A percentile compares a stretch with the other conserved stretches of the same genome.
These are phyloP conservation scores for Zygosaccharomyces bisporus DNA, from an alignment of 805 yeast species.

Conservation along the genomic window DNA sequence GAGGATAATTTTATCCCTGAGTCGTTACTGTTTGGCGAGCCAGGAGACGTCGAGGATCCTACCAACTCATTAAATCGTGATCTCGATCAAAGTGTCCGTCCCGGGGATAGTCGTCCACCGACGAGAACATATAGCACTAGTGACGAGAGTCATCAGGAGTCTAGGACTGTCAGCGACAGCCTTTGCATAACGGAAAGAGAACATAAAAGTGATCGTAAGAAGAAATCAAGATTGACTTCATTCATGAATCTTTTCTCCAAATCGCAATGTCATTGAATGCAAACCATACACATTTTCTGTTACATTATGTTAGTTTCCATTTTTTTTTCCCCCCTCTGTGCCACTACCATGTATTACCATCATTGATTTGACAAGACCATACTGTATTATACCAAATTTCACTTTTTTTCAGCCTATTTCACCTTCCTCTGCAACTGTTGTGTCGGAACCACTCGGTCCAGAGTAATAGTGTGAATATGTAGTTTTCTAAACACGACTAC, in stretches of 20 bases:
- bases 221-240: conserved; percentile 23
- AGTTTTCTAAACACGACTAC: not conserved
- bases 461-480: not conserved
- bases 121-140: conserved; percentile 1
- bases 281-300: not conserved
- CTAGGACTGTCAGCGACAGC: conserved; percentile 29
- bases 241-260: conserved; percentile 19
- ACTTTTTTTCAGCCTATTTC: not conserved
- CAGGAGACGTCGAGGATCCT: conserved; percentile 35
- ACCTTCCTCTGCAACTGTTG: conserved; percentile 1
- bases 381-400: conserved; percentile 4
- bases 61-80: conserved; percentile 11
- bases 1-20: conserved; percentile 4
- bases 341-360: not conserved
- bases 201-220: conserved; percentile 16
- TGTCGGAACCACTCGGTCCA: conserved; percentile 1
- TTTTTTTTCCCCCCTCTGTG: not conserved
- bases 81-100: not conserved
- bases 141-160: conserved; percentile 12
- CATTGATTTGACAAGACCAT: not conserved
- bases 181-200: conserved; percentile 13
- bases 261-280: conserved; percentile 4
- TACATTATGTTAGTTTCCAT: not conserved
- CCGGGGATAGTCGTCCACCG: too few species aligned
- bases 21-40: conserved; percentile 29